phyloP scores from a whole-genome alignment of 768 basidiomycete genomes.

The Boletus eberwhitei region DNA sequence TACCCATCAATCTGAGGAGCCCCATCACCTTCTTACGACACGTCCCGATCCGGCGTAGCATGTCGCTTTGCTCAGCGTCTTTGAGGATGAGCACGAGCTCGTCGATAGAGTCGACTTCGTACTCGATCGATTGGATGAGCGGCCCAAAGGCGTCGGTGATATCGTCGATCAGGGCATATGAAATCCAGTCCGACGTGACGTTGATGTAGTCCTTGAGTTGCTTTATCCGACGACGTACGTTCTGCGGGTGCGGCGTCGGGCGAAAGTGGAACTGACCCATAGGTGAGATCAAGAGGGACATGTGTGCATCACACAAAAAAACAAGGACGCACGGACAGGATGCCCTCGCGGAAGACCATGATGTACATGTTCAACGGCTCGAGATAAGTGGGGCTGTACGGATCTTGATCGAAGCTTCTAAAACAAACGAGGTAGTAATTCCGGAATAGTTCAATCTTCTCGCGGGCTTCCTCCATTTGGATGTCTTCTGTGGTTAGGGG shows the following conservation, averaged over 20 bases:
- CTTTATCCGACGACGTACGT: slow-evolving; percentile 96
- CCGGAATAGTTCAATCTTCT: slow-evolving; percentile 98
- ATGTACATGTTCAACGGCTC: slow-evolving; percentile 99
- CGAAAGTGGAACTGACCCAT: slow-evolving; percentile 86
- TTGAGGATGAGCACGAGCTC: slow-evolving; percentile 96
- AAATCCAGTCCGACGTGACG: slow-evolving; percentile 99
- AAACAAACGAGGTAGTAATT: slow-evolving; percentile 99
- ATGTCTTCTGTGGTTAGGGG: slow-evolving; percentile 99
- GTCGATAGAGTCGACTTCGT: slow-evolving; percentile 98
- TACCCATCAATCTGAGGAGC: slow-evolving; percentile 92
- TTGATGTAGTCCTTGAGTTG: slow-evolving; percentile 99
- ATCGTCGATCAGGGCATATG: slow-evolving; percentile 98
- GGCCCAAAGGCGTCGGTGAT: slow-evolving; percentile 99
- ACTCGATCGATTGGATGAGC: slow-evolving; percentile 96
- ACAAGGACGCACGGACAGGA: slow-evolving; percentile 67
- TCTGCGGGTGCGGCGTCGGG: slow-evolving; percentile 95
- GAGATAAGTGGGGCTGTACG: slow-evolving; percentile 93
- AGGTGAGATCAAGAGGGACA: neutral
- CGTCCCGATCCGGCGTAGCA: slow-evolving; percentile 94
- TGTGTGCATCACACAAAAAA: neutral
- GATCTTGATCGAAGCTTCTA: slow-evolving; percentile 98
- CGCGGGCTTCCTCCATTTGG: slow-evolving; percentile 98
- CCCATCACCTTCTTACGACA: slow-evolving; percentile 99
- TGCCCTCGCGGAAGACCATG: slow-evolving; percentile 97
- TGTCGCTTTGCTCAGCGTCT: slow-evolving; percentile 74